phyloP scores from a whole-genome alignment of 2,329 filamentous ascomycete species.

The Beauveria asiatica region DNA sequence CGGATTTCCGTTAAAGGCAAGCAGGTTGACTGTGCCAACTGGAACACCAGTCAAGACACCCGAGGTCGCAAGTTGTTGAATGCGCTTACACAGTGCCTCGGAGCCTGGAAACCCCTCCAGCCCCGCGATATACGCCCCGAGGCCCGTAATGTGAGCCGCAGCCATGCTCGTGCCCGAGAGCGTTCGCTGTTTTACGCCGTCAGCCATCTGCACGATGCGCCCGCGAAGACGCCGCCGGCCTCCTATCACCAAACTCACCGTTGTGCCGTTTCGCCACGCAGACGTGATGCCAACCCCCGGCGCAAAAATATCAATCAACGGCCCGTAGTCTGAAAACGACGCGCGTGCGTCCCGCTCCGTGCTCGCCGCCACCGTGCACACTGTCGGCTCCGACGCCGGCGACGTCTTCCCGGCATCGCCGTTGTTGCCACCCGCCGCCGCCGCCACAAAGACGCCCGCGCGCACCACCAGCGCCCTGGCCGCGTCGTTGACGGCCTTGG shows the following conservation, averaged over 20 bases:
- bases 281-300: slow-evolving; percentile 35
- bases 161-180: slow-evolving; percentile 41
- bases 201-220: not conserved
- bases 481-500: slow-evolving; percentile 36
- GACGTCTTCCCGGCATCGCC: slow-evolving; percentile 13
- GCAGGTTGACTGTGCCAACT: slow-evolving; percentile 36
- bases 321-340: slow-evolving; percentile 36
- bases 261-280: slow-evolving; percentile 33
- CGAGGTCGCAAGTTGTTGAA: slow-evolving; percentile 32
- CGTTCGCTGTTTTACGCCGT: slow-evolving; percentile 16
- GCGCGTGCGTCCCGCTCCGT: slow-evolving; percentile 25
- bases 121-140: slow-evolving; percentile 19
- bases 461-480: slow-evolving; percentile 33
- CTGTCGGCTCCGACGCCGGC: slow-evolving; percentile 16
- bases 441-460: slow-evolving; percentile 38
- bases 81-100: slow-evolving; percentile 35
- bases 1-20: slow-evolving; percentile 42
- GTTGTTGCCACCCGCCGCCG: slow-evolving; percentile 40
- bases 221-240: too few species aligned
- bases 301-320: slow-evolving; percentile 36
- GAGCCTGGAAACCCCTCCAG: slow-evolving; percentile 24
- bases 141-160: slow-evolving; percentile 33
- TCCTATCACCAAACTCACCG: slow-evolving; percentile 12
- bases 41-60: slow-evolving; percentile 30
- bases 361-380: slow-evolving; percentile 16